These are phyloP conservation scores for Cyclanthera cordifolia DNA, from an alignment of 306 rosid species.

Conservation along the genomic window DNA sequence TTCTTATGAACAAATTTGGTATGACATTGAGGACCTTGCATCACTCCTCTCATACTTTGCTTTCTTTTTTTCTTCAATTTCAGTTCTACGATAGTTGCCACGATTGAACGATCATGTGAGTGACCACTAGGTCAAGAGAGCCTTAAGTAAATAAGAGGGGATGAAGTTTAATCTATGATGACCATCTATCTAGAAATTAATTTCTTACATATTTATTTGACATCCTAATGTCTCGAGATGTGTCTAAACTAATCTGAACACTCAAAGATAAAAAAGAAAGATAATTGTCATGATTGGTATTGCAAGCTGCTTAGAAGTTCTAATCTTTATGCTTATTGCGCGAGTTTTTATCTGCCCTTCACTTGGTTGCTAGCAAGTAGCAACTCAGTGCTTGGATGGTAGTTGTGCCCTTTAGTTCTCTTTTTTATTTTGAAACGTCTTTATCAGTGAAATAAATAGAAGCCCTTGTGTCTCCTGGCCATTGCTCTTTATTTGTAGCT, in stretches of 20 bases:
- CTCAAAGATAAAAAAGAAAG: too few relatives aligned
- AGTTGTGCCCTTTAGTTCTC: not conserved
- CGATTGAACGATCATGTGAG: too few relatives aligned
- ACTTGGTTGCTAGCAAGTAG: conserved; percentile 2
- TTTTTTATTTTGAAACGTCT: not conserved
- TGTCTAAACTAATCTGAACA: too few relatives aligned
- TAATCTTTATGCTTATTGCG: not conserved
- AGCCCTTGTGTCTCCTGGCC: not conserved
- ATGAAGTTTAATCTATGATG: too few relatives aligned
- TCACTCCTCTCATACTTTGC: not conserved
- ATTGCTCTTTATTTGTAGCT: conserved; percentile 16
- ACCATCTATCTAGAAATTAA: too few relatives aligned
- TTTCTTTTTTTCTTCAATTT: not conserved
- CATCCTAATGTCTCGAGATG: too few relatives aligned
- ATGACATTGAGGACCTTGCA: not conserved
- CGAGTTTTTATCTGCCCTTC: not conserved
- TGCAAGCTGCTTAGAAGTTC: not conserved
- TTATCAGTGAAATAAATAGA: not conserved
- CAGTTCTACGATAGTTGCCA: not conserved
- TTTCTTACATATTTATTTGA: too few relatives aligned
- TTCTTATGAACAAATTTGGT: not conserved
- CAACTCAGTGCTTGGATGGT: not conserved
- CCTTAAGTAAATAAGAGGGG: too few relatives aligned
- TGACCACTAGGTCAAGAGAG: too few relatives aligned
- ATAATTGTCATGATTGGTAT: not conserved